Base-by-base conservation (phyloP, 257 asterid species). In the Salvia rosmarinus region DNA sequence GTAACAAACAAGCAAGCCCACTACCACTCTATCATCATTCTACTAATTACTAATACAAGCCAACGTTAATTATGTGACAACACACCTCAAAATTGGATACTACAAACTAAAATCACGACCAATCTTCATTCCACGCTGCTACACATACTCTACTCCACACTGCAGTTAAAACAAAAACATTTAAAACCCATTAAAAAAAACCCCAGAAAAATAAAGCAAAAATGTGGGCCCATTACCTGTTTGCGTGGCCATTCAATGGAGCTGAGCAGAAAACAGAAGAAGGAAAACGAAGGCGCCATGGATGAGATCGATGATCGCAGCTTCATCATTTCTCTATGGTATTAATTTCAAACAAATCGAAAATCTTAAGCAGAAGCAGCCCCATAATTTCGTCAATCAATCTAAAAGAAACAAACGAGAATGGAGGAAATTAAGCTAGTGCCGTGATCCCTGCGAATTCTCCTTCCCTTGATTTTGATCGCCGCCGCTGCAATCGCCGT, bases 81-180 rank as follows among this genome's bases (percentile, higher is more conserved):
- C 88, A 84, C 83, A 75, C 84, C 83, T 77, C 86, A 81, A 84
- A 78, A 77, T 67, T 81, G 78, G 70, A 73, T 57, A 77, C 60
- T 42, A 80, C 61, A 16, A n/a, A 23, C 58, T 43, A 75, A 70
- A 75, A 79, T 79, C 78, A 75, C 84, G 73, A 81, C 68, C 83
- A 82, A 42, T 75, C 80, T 72, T 70, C 71, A 50, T 57, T 59
- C 74, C 80, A 71, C 68, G 69, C 78, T 63, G 76, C 78, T 76
- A 79, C 61, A 58, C 77, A 64, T 34, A 68, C 79, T 79, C 75
- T 34, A 68, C 79, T 79, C 75, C 83, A 81, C 65, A 74, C 85
- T 84, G 88, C 85, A 84, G 1, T 6, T 0, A 9, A 20, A 46
- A 0, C 51, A 14, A 39, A 37, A 52, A 54, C n/a, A n/a, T n/a